phyloP scores from a whole-genome alignment of 306 rosid species.

The Alnus glutinosa region DNA sequence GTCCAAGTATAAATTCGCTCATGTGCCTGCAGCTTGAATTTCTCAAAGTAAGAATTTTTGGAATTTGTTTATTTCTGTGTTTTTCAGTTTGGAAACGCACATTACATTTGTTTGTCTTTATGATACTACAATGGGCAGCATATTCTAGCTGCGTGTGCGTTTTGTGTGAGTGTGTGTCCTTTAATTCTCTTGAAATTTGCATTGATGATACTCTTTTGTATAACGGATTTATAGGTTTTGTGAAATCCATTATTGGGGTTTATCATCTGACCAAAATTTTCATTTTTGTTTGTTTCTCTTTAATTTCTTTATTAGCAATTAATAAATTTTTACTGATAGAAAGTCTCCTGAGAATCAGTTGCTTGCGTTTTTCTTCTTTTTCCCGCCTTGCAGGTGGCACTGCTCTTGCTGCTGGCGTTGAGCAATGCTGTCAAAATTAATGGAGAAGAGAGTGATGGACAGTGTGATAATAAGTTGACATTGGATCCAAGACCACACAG shows the following conservation, averaged over 20 bases:
- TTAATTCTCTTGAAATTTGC: background rate
- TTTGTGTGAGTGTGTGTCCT: background rate
- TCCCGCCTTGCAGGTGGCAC: conserved; percentile 58
- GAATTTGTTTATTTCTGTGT: background rate
- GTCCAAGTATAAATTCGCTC: background rate
- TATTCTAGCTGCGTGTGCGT: background rate
- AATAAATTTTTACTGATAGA: background rate
- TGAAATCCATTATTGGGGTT: background rate
- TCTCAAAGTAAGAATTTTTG: background rate
- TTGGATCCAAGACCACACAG: conserved; percentile 86
- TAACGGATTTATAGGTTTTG: background rate
- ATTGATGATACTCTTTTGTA: conserved; percentile 1
- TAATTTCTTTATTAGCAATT: background rate
- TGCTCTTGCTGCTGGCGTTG: conserved; percentile 70
- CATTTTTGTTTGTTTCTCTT: conserved; percentile 4
- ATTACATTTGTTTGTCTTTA: background rate
- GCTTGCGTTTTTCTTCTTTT: conserved; percentile 25
- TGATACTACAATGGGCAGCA: background rate
- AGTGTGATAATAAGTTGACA: conserved; percentile 47
- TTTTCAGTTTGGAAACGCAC: background rate
- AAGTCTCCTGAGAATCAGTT: conserved; percentile 28
- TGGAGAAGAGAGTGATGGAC: conserved; percentile 51
- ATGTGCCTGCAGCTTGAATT: background rate
- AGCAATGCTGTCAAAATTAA: conserved; percentile 56
- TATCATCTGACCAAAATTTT: conserved; percentile 1